Evolutionary conservation across 352 stramenopile genomes (phyloP).

Genomic region (Lagenidium giganteum): DNA sequence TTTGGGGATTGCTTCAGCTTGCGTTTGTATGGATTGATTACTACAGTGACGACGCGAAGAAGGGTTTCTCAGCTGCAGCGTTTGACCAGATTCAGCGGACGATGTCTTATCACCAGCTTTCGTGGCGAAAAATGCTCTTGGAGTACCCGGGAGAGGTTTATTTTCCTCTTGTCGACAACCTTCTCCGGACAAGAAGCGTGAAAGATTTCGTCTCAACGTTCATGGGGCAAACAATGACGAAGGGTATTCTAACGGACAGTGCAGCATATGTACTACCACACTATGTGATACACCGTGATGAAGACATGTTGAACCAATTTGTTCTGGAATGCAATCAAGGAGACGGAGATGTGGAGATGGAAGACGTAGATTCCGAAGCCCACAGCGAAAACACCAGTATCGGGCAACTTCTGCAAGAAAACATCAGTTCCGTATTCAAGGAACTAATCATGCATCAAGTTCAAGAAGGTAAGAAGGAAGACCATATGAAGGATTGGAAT

Average conservation of each 20-base stretch:
- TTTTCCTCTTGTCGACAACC: conserved; percentile 23
- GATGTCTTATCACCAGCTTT: conserved; percentile 15
- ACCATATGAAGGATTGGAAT: conserved; percentile 25
- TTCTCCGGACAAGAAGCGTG: conserved; percentile 15
- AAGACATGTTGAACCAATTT: conserved; percentile 23
- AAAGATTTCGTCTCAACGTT: conserved; percentile 23
- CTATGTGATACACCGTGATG: conserved; percentile 22
- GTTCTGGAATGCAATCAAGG: conserved; percentile 11
- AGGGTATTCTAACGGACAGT: conserved; percentile 22
- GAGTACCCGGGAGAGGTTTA: conserved; percentile 28
- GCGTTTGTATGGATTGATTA: conserved; percentile 24
- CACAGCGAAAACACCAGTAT: conserved; percentile 11
- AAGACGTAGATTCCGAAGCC: conserved; percentile 11
- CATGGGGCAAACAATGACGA: conserved; percentile 18
- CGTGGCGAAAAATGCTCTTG: conserved; percentile 22
- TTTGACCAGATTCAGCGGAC: conserved; percentile 25
- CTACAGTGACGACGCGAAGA: conserved; percentile 3
- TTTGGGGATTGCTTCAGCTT: conserved; percentile 27
- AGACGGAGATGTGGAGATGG: conserved; percentile 17
- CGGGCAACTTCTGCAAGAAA: conserved; percentile 16
- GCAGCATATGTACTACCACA: conserved; percentile 24
- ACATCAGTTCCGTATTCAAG: conserved; percentile 27
- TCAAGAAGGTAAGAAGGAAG: conserved; percentile 22
- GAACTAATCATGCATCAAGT: conserved; percentile 35
- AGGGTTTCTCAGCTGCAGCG: conserved; percentile 12